Conservation (phyloP, 306 rosid genomes). For the Vigna radiata region DNA sequence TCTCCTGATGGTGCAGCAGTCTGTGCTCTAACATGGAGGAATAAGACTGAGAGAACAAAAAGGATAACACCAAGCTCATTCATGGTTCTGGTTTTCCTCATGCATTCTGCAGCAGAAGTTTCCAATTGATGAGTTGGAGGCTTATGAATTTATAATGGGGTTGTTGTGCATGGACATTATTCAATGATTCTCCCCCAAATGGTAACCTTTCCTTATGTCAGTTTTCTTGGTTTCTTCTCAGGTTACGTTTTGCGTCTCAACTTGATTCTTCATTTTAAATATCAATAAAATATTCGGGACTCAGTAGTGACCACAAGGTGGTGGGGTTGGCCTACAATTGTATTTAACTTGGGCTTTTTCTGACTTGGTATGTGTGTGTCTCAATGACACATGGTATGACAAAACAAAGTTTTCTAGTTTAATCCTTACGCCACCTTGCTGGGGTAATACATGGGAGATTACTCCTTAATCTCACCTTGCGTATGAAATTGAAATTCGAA, state of each 20-base stretch:
- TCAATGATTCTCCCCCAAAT: constrained; percentile 37
- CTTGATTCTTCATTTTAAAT: constrained; percentile 45
- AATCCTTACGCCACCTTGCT: constrained; percentile 25
- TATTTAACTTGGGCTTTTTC: constrained; percentile 42
- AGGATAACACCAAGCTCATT: constrained; percentile 37
- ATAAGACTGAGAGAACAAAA: constrained; percentile 46
- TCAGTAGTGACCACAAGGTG: constrained; percentile 54
- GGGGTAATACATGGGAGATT: constrained; percentile 16
- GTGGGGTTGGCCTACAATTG: constrained; percentile 39
- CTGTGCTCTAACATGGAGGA: constrained; percentile 64
- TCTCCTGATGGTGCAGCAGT: constrained; percentile 14
- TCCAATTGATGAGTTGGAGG: constrained; percentile 26
- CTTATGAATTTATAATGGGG: constrained; percentile 33
- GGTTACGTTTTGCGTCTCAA: constrained; percentile 44
- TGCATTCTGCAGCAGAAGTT: constrained; percentile 43
- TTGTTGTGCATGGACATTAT: constrained; percentile 49
- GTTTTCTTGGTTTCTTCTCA: constrained; percentile 52
- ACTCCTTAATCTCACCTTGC: constrained; percentile 14
- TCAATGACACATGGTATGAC: constrained; percentile 40
- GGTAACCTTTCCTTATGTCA: constrained; percentile 44
- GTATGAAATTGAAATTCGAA: neutral
- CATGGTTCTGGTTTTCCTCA: constrained; percentile 51
- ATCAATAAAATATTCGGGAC: constrained; percentile 20
- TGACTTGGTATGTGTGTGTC: constrained; percentile 46
- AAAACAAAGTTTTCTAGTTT: constrained; percentile 34